phyloP scores from a whole-genome alignment of 768 basidiomycete genomes.

The Hydnum rufescens region DNA sequence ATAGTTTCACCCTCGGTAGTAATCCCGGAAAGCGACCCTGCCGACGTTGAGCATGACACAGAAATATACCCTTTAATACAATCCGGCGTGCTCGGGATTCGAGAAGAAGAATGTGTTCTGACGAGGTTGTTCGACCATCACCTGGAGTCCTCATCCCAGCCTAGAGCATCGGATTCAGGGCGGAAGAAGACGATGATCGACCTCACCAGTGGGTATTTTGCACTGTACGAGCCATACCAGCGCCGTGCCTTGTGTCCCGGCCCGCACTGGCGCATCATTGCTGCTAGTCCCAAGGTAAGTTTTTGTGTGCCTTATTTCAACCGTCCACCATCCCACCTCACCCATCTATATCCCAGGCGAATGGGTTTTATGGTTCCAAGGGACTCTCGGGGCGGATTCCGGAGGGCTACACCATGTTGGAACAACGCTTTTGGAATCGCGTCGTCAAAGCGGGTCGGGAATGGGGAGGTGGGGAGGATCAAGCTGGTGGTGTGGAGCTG shows the following conservation, averaged over 20 bases:
- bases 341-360: slow-evolving; percentile 37
- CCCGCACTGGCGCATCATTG: slow-evolving; percentile 50
- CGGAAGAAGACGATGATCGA: slow-evolving; percentile 23
- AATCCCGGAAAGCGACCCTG: neutral
- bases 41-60: slow-evolving; percentile 19
- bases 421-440: slow-evolving; percentile 46
- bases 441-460: slow-evolving; percentile 10
- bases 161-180: neutral
- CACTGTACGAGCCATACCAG: slow-evolving; percentile 64
- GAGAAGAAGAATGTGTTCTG: slow-evolving; percentile 61
- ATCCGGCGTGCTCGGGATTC: slow-evolving; percentile 68
- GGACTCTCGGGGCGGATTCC: slow-evolving; percentile 89
- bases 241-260: slow-evolving; percentile 29
- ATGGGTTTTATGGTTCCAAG: slow-evolving; percentile 80
- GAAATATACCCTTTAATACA: slow-evolving; percentile 70
- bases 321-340: neutral
- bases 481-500: slow-evolving; percentile 38
- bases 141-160: slow-evolving; percentile 5
- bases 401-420: slow-evolving; percentile 80
- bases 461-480: slow-evolving; percentile 3
- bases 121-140: slow-evolving; percentile 33
- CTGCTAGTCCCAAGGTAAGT: slow-evolving; percentile 80
- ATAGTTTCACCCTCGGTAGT: neutral
- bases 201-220: slow-evolving; percentile 92
- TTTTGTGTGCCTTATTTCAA: too few species aligned